A percentile compares a stretch with the other conserved stretches of the same genome.
Conservation (phyloP, 139 green algal genomes). For the Astrephomene gubernaculifera region DNA sequence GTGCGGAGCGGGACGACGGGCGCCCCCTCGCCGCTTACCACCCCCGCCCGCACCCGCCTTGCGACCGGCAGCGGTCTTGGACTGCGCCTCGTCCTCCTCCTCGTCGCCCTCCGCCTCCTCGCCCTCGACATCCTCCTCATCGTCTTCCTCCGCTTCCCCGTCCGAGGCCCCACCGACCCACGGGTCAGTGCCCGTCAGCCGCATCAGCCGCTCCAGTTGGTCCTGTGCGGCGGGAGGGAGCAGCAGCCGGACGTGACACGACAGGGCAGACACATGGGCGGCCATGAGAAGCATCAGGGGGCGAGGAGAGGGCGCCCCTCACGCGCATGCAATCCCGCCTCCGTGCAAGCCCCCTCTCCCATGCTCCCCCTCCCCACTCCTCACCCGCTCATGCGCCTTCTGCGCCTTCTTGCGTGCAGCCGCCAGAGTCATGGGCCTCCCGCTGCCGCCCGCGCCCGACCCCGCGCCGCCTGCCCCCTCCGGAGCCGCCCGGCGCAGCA, state of each 20-base stretch:
- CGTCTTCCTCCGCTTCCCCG: not conserved
- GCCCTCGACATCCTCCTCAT: not conserved
- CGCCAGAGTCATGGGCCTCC: slow-evolving; percentile 37
- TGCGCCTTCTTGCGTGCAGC: slow-evolving; percentile 51
- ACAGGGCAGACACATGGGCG: not conserved
- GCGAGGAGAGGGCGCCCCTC: not conserved
- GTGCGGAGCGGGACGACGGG: no score
- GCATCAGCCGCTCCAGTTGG: slow-evolving; percentile 11
- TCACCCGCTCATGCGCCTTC: slow-evolving; percentile 32
- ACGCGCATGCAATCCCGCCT: not conserved
- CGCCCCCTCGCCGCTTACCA: not conserved
- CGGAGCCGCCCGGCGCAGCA: slow-evolving; percentile 11
- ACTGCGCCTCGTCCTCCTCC: not conserved
- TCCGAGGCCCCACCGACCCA: no score
- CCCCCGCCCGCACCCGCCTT: not conserved
- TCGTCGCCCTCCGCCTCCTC: not conserved
- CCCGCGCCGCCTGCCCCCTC: not conserved
- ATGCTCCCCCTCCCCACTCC: not conserved
- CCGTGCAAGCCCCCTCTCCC: not conserved
- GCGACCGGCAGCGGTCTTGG: no score
- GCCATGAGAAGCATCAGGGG: not conserved
- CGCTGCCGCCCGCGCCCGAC: not conserved
- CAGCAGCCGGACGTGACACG: not conserved
- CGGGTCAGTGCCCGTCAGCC: not conserved
- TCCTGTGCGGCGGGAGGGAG: slow-evolving; percentile 12